Evolutionary conservation across 345 rosid genomes (phyloP), one percentile per base, ranked within the genome.

Genomic region (Populus simonii): DNA sequence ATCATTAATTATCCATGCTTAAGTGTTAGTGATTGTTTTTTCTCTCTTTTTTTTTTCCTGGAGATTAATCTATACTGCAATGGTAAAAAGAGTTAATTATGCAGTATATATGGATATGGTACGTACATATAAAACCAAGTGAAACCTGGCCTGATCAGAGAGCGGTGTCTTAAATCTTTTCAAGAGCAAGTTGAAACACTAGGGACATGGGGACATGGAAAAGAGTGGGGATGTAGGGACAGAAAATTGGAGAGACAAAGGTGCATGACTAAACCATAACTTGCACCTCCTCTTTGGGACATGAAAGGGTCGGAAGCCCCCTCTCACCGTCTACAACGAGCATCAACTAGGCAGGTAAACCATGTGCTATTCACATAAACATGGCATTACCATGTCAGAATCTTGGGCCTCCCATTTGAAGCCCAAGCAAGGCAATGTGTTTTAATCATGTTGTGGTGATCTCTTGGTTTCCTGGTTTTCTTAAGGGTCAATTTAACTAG

Each of bases 191-290:
- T 20, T 66, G 72, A 70, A 65, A 71, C 73, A 78, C 11, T 47
- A 55, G 85, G 83, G 85, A 59, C 76, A 73, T 33, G 36, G 74
- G 63, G 78, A 77, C 77, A 35, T 27, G 17, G 49, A 39, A 62
- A 68, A 71, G 80, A 72, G 70, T 76, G 27, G 80, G 81, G 75
- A 43, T 27, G 61, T 33, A 5, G 74, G 63, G 78, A 77, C 77
- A 35, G 20, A 33, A 15, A 72, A 66, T 11, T 15, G 66, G 73
- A 74, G 73, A 49, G 87, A 85, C 90, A 85, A 66, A 15, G 72
- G 43, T 69, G 80, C 87, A 84, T 82, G 90, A 74, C 83, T 47
- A 66, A 76, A 77, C 79, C 83, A 43, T 66, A 76, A 7, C 75
- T 18, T 76, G 86, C 73, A 31, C 73, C 81, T 76, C 71, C 73